phyloP scores from a whole-genome alignment of 2,329 filamentous ascomycete species.

The Helminthosporium solani region DNA sequence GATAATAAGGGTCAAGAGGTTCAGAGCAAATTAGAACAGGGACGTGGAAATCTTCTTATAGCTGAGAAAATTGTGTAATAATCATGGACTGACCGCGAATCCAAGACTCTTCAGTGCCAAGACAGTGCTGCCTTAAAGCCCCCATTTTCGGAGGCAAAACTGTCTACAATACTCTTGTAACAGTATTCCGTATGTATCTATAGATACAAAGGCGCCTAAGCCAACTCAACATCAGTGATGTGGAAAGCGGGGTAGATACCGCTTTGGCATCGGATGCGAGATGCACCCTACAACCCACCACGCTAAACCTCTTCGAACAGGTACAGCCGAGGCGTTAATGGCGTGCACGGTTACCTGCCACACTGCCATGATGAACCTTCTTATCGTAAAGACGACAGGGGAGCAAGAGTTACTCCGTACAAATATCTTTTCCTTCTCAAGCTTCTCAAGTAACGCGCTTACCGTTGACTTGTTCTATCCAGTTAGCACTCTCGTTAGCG shows the following conservation, averaged over 20 bases:
- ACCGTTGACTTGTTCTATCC: background rate
- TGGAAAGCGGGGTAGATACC: slow-evolving; percentile 10
- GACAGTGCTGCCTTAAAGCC: too few species aligned
- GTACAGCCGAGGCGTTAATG: slow-evolving; percentile 23
- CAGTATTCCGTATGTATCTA: too few species aligned
- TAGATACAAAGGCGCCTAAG: too few species aligned
- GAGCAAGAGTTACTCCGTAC: slow-evolving; percentile 12
- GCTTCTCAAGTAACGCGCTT: slow-evolving; percentile 4
- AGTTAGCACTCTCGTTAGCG: background rate
- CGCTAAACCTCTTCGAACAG: slow-evolving; percentile 22
- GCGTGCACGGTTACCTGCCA: slow-evolving; percentile 8
- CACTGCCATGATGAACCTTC: slow-evolving; percentile 19
- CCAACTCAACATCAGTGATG: too few species aligned
- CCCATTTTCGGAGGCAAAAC: too few species aligned
- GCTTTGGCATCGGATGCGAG: slow-evolving; percentile 3
- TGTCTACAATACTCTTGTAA: too few species aligned
- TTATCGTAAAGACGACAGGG: slow-evolving; percentile 11
- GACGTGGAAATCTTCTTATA: too few species aligned
- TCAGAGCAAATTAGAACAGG: too few species aligned
- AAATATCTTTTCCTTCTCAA: slow-evolving; percentile 13
- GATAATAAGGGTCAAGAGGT: too few species aligned
- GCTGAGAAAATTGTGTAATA: too few species aligned
- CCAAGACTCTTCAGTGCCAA: too few species aligned
- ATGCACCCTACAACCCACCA: slow-evolving; percentile 3
- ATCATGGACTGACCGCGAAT: too few species aligned